Evolutionary conservation across 768 basidiomycete genomes (phyloP).

Genomic region (Mycena alexandri): DNA sequence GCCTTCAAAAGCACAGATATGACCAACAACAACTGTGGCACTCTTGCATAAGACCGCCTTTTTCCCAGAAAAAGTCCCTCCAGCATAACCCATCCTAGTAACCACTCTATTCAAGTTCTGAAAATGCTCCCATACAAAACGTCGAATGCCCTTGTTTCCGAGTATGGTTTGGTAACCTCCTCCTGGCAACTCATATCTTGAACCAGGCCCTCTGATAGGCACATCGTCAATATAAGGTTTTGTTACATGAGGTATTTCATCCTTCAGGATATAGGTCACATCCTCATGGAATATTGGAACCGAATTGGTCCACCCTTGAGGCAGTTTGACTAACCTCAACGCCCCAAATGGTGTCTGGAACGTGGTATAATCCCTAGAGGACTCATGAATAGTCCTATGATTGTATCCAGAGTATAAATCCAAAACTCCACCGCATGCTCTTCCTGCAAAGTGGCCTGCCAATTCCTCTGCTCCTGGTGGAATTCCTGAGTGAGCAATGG

Average conservation of each 20-base stretch:
- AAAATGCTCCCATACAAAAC: background rate
- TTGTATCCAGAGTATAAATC: too few relatives aligned
- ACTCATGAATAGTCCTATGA: too few relatives aligned
- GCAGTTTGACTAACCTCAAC: too few relatives aligned
- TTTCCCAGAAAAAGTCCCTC: slow-evolving; percentile 5
- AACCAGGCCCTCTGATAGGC: background rate
- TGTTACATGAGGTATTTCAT: slow-evolving; percentile 5
- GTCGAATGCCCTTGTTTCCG: background rate
- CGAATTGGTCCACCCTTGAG: too few relatives aligned
- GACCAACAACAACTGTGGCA: background rate
- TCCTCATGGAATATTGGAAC: background rate
- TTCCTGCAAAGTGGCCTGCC: too few relatives aligned
- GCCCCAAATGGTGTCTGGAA: too few relatives aligned
- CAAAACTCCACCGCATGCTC: too few relatives aligned
- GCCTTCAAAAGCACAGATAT: slow-evolving; percentile 4
- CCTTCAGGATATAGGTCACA: background rate
- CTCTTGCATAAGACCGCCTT: background rate
- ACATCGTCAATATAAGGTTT: slow-evolving; percentile 4
- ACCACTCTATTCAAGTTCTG: slow-evolving; percentile 6
- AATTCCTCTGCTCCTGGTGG: too few relatives aligned
- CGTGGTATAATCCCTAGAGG: too few relatives aligned
- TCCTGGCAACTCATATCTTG: background rate
- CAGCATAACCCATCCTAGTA: slow-evolving; percentile 3
- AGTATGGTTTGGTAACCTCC: background rate
- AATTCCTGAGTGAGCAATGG: too few relatives aligned